phyloP scores from a whole-genome alignment of 1,284 basidiomycete species.

The Puccinia polysora region DNA sequence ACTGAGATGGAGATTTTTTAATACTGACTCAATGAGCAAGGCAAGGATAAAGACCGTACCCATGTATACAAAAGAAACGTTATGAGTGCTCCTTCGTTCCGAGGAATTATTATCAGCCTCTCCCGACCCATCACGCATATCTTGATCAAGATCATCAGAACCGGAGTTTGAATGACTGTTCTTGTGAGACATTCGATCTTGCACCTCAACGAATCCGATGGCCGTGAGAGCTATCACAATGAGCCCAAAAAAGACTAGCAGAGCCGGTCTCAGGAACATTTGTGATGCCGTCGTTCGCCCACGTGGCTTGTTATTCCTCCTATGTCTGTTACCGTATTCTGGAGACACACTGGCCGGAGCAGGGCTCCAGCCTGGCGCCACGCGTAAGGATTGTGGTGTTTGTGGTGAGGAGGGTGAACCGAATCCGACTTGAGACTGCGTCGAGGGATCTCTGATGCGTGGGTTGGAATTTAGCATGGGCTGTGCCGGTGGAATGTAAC shows the following conservation, averaged over 20 bases:
- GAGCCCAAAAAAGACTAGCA: constrained; percentile 11
- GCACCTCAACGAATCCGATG: constrained; percentile 22
- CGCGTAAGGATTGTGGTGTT: neutral
- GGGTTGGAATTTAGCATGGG: neutral
- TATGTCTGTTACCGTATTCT: neutral
- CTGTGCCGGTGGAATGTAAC: neutral
- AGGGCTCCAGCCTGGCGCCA: neutral
- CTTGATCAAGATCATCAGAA: neutral
- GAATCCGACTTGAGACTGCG: neutral
- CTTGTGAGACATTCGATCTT: constrained; percentile 12
- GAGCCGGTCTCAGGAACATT: constrained; percentile 25
- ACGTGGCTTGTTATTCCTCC: neutral
- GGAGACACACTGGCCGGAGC: neutral
- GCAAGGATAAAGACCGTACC: constrained; percentile 40
- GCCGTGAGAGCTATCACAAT: constrained; percentile 17
- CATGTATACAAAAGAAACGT: constrained; percentile 39
- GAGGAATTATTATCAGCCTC: neutral
- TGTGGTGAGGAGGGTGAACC: neutral
- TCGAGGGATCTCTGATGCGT: neutral
- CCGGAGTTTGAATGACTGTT: neutral
- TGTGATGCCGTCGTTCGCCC: neutral
- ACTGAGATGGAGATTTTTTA: neutral
- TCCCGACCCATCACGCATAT: neutral
- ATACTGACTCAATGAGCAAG: constrained; percentile 37
- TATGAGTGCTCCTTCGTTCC: neutral